phyloP scores from a whole-genome alignment of 2,329 filamentous ascomycete genomes.

The Ophiocordyceps robertsii region DNA sequence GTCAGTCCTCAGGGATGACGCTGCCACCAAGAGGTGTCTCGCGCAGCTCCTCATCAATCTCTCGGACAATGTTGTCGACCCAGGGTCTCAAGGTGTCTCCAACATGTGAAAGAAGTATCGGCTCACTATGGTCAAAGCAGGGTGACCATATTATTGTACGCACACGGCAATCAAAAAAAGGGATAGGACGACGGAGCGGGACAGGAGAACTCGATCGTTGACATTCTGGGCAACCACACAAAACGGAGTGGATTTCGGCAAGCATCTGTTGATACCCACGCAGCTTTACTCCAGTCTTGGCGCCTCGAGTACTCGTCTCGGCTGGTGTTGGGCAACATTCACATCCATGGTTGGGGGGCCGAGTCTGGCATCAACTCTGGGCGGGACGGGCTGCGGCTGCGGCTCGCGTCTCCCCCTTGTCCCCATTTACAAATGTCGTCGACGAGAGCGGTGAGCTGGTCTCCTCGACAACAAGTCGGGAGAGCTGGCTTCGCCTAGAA shows the following conservation, averaged over 20 bases:
- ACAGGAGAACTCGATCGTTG: too few species aligned
- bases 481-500: too few species aligned
- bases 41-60: conserved; percentile 96
- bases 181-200: background rate
- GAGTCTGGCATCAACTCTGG: too few species aligned
- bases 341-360: too few species aligned
- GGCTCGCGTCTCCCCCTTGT: too few species aligned
- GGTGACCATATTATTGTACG: background rate
- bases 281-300: background rate
- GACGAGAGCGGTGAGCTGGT: too few species aligned
- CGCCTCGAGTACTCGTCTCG: too few species aligned
- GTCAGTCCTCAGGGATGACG: conserved; percentile 89
- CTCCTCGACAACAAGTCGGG: too few species aligned
- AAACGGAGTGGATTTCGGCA: background rate
- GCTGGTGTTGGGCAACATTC: too few species aligned
- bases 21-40: conserved; percentile 92
- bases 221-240: too few species aligned
- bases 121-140: background rate
- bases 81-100: conserved; percentile 18
- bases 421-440: too few species aligned
- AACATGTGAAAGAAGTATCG: conserved; percentile 15
- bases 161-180: background rate
- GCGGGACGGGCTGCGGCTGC: too few species aligned
- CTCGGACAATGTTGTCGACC: conserved; percentile 66
- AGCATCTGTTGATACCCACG: background rate